A percentile compares a stretch with the other conserved stretches of the same genome.
Evolutionary conservation across 2,329 filamentous ascomycete genomes (phyloP).

Genomic region (Stagonosporopsis vannaccii): DNA sequence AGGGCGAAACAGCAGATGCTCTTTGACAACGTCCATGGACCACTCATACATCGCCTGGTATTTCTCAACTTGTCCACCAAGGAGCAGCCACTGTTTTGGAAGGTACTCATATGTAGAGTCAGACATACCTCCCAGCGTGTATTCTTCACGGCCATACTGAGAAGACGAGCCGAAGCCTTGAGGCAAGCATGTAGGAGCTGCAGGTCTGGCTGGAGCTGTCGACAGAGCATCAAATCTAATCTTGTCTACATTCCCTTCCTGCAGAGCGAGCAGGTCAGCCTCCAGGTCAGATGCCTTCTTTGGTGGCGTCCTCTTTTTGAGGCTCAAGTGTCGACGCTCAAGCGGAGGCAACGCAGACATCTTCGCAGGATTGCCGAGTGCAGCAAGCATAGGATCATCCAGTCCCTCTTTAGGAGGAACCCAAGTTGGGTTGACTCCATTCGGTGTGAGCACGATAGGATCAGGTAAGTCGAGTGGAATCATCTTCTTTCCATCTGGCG

Average conservation of each 20-base stretch:
- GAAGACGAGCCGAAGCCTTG: conserved; percentile 65
- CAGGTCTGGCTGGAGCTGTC: conserved; percentile 18
- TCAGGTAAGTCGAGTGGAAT: conserved; percentile 40
- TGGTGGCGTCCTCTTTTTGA: conserved; percentile 25
- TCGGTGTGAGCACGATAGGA: conserved; percentile 35
- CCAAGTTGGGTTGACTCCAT: conserved; percentile 25
- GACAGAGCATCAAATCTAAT: conserved; percentile 6
- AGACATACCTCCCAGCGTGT: conserved; percentile 51
- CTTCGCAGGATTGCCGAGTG: conserved; percentile 19
- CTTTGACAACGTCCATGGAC: conserved; percentile 53
- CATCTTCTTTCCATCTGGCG: conserved; percentile 44
- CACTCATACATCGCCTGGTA: conserved; percentile 66
- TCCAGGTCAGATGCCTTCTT: conserved; percentile 12
- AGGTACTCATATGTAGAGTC: conserved; percentile 55
- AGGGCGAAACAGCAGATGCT: conserved; percentile 59
- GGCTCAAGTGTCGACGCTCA: conserved; percentile 34
- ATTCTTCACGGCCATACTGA: conserved; percentile 55
- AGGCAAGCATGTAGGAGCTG: conserved; percentile 40
- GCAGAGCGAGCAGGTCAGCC: conserved; percentile 14
- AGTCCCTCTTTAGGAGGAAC: conserved; percentile 16
- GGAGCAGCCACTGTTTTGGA: conserved; percentile 57
- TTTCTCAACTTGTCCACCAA: conserved; percentile 56
- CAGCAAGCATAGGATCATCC: conserved; percentile 17
- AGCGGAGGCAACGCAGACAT: conserved; percentile 22
- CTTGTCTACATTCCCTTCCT: conserved; percentile 2